Evolutionary conservation across 1,284 basidiomycete species (phyloP).

Genomic region (Cryptococcus sp.): DNA sequence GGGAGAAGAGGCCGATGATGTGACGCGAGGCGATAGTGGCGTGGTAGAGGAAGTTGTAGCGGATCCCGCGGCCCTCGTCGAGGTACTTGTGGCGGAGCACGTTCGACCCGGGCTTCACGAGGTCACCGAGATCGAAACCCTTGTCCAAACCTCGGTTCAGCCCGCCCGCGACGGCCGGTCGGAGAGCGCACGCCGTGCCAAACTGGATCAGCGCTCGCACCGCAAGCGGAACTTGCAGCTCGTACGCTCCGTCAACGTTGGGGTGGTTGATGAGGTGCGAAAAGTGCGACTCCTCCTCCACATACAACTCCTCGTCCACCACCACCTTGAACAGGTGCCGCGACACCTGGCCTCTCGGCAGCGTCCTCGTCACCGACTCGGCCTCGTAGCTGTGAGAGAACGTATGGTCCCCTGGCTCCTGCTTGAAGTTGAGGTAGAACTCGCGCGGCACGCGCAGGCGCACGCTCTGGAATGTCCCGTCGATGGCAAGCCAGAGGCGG

Average conservation of each 20-base stretch:
- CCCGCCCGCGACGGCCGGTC: conserved; percentile 62
- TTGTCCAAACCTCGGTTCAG: conserved; percentile 78
- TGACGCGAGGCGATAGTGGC: conserved; percentile 74
- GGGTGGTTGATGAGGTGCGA: conserved; percentile 89
- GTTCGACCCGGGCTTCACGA: conserved; percentile 63
- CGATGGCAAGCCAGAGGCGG: conserved; percentile 83
- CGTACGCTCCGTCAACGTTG: conserved; percentile 92
- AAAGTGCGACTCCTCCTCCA: conserved; percentile 84
- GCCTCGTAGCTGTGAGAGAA: conserved; percentile 70
- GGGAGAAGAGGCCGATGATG: conserved; percentile 85
- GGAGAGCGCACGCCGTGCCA: conserved; percentile 75
- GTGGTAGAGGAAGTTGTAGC: conserved; percentile 91
- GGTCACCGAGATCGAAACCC: conserved; percentile 81
- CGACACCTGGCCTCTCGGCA: conserved; percentile 76
- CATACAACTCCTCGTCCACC: conserved; percentile 78
- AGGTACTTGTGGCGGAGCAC: conserved; percentile 71
- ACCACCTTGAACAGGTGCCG: conserved; percentile 78
- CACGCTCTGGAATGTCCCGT: conserved; percentile 72
- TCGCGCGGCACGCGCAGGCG: conserved; percentile 82
- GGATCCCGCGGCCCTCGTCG: conserved; percentile 65
- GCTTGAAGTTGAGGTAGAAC: conserved; percentile 89
- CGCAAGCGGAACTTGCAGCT: conserved; percentile 84
- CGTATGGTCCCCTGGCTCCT: conserved; percentile 58
- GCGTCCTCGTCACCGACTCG: conserved; percentile 69
- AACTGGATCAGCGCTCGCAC: conserved; percentile 79